These are phyloP conservation scores for Rhodofomes roseus DNA, from an alignment of 1,284 basidiomycete genomes.

Conservation along the genomic window DNA sequence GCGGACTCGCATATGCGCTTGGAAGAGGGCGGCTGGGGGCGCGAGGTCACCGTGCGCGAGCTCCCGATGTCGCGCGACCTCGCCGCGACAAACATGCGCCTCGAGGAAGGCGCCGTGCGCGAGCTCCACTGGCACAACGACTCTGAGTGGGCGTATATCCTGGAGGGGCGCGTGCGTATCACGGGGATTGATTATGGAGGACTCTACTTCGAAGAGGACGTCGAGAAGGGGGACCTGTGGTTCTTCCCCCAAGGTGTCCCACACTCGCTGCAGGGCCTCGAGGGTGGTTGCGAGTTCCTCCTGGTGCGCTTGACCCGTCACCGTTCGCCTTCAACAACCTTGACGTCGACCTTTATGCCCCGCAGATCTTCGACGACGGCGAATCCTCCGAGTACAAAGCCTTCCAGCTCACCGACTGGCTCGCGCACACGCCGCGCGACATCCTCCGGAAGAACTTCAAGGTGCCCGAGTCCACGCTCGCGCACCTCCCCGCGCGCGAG, in stretches of 20 bases:
- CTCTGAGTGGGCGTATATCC: slow-evolving; percentile 57
- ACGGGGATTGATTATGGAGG: slow-evolving; percentile 57
- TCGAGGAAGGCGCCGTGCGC: slow-evolving; percentile 60
- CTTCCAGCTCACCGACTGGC: slow-evolving; percentile 62
- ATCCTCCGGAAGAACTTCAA: slow-evolving; percentile 70
- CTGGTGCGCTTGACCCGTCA: slow-evolving; percentile 38
- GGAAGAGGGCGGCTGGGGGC: slow-evolving; percentile 65
- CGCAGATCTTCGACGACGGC: slow-evolving; percentile 58
- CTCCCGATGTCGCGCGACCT: slow-evolving; percentile 11
- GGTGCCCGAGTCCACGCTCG: slow-evolving; percentile 18
- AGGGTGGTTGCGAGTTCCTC: slow-evolving; percentile 66
- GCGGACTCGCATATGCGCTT: slow-evolving; percentile 61
- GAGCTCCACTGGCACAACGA: slow-evolving; percentile 22
- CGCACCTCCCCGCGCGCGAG: slow-evolving; percentile 15
- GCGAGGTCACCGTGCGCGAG: slow-evolving; percentile 7
- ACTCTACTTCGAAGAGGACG: slow-evolving; percentile 52
- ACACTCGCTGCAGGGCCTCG: slow-evolving; percentile 52
- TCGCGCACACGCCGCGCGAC: slow-evolving; percentile 53
- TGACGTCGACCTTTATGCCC: background rate
- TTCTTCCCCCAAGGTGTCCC: slow-evolving; percentile 63
- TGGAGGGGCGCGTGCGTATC: slow-evolving; percentile 57
- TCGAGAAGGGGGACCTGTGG: slow-evolving; percentile 41
- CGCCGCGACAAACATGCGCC: slow-evolving; percentile 61
- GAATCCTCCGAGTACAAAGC: slow-evolving; percentile 61
- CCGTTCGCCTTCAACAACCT: background rate